Conservation (phyloP, 2,329 filamentous ascomycete species). For the Penicillium sp. region DNA sequence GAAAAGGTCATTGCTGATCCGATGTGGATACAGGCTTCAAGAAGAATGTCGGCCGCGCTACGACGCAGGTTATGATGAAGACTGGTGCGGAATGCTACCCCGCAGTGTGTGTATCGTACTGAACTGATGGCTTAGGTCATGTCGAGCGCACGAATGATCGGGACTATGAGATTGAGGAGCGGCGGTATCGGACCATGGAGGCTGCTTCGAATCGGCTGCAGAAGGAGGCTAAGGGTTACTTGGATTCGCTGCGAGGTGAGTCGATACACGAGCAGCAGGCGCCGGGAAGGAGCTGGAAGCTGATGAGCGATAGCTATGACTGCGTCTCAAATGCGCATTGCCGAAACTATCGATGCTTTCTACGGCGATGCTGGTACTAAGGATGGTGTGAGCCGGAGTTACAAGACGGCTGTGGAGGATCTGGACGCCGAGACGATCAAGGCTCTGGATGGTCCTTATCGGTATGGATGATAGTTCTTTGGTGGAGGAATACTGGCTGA, state of each 20-base stretch:
- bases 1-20: neutral
- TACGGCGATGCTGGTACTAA: constrained; percentile 93
- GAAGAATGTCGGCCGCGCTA: constrained; percentile 97
- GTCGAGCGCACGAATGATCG: constrained; percentile 98
- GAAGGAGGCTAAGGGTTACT: constrained; percentile 96
- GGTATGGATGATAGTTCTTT: too few relatives aligned
- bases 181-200: constrained; percentile 96
- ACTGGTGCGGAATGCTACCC: constrained; percentile 54
- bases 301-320: constrained; percentile 74
- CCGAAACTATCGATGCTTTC: constrained; percentile 98
- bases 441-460: constrained; percentile 90
- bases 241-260: constrained; percentile 85
- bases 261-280: neutral
- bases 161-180: constrained; percentile 96
- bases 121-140: constrained; percentile 57
- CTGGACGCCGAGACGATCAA: constrained; percentile 98
- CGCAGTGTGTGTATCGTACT: constrained; percentile 11
- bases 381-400: constrained; percentile 91
- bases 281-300: neutral
- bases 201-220: constrained; percentile 85
- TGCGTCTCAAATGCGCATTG: constrained; percentile 97
- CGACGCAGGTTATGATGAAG: constrained; percentile 99
- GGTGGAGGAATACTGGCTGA: too few relatives aligned
- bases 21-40: constrained; percentile 65
- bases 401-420: constrained; percentile 97